Evolutionary conservation across 208 protist genomes (phyloP).

Genomic region (Crithidia brevicula): DNA sequence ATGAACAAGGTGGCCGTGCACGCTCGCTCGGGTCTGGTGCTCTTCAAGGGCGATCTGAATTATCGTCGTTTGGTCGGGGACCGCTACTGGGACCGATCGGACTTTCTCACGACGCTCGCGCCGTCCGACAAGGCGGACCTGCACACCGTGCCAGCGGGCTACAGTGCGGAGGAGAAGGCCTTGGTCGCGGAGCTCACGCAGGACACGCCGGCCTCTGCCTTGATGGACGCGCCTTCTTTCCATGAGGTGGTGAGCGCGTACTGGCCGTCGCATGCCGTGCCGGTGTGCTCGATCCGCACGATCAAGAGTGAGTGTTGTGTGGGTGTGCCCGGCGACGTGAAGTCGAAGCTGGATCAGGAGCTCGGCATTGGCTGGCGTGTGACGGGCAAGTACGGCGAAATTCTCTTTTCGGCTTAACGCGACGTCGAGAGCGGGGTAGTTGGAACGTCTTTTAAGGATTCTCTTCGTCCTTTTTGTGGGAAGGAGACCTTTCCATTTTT

Average conservation of each 20-base stretch:
- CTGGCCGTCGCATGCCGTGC: slow-evolving; percentile 75
- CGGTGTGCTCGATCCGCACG: slow-evolving; percentile 83
- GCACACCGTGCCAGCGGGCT: slow-evolving; percentile 13
- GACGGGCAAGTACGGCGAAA: slow-evolving; percentile 82
- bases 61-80: slow-evolving; percentile 91
- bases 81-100: slow-evolving; percentile 77
- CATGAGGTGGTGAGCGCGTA: slow-evolving; percentile 59
- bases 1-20: slow-evolving; percentile 52
- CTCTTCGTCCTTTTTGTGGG: no score
- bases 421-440: not conserved
- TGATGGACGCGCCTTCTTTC: slow-evolving; percentile 54
- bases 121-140: slow-evolving; percentile 16
- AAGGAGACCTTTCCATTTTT: no score
- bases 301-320: slow-evolving; percentile 89
- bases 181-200: slow-evolving; percentile 52
- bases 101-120: slow-evolving; percentile 60
- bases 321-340: slow-evolving; percentile 55
- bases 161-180: slow-evolving; percentile 23
- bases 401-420: slow-evolving; percentile 61
- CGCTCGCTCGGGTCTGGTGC: slow-evolving; percentile 60
- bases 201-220: slow-evolving; percentile 44
- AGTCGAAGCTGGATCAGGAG: slow-evolving; percentile 55
- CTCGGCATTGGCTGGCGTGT: slow-evolving; percentile 58
- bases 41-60: slow-evolving; percentile 94
- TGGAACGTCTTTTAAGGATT: not conserved